phyloP scores from a whole-genome alignment of 345 rosid species.

The Dovyalis caffra region DNA sequence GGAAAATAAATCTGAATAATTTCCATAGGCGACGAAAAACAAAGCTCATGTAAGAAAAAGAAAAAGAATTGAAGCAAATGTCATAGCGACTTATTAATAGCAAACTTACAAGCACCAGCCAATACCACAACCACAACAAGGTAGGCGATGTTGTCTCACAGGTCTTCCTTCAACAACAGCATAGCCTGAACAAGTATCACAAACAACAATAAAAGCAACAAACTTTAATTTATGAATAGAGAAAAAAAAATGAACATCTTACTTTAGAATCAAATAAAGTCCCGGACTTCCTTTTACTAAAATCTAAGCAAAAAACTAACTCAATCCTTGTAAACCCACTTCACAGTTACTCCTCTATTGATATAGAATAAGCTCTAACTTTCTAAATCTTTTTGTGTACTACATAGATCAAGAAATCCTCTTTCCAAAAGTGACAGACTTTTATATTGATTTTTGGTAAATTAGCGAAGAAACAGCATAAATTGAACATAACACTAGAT shows the following conservation, averaged over 20 bases:
- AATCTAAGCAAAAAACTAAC: background rate
- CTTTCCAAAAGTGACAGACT: background rate
- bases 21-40: background rate
- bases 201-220: background rate
- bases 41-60: background rate
- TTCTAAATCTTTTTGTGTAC: background rate
- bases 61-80: background rate
- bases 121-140: conserved; percentile 83
- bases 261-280: background rate
- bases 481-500: background rate
- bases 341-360: background rate
- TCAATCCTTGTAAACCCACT: background rate
- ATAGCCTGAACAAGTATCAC: conserved; percentile 42
- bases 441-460: background rate
- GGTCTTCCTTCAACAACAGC: conserved; percentile 90
- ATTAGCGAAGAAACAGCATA: background rate
- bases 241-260: background rate
- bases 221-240: background rate
- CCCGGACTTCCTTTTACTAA: background rate
- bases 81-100: background rate
- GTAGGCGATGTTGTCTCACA: conserved; percentile 64
- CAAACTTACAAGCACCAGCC: conserved; percentile 88
- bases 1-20: background rate
- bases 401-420: background rate
- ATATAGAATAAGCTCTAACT: background rate